Conservation (phyloP, 2,329 filamentous ascomycete genomes). For the Didymella pinodella region DNA sequence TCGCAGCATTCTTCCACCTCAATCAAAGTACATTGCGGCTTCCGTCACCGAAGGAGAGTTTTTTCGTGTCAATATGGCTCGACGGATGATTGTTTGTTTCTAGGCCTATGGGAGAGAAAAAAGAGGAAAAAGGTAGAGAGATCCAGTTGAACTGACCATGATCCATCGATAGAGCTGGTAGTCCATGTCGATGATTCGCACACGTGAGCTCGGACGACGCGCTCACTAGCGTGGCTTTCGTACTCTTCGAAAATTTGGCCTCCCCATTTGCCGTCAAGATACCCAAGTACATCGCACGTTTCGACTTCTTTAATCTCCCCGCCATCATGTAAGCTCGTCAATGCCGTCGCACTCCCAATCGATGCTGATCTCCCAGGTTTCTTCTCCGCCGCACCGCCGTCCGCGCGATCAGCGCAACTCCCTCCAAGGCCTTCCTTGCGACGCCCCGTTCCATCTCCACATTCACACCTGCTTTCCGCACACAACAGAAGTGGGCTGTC, state of each 20-base stretch:
- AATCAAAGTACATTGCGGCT: background rate
- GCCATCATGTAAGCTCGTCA: slow-evolving; percentile 30
- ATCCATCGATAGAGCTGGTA: background rate
- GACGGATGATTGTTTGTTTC: background rate
- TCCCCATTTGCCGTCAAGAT: slow-evolving; percentile 14
- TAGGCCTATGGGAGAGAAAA: background rate
- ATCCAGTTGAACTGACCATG: too few relatives aligned
- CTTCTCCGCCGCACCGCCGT: slow-evolving; percentile 65
- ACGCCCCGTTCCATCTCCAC: slow-evolving; percentile 51
- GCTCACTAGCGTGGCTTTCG: background rate
- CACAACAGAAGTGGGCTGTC: slow-evolving; percentile 51
- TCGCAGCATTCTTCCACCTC: background rate
- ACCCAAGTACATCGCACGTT: slow-evolving; percentile 2
- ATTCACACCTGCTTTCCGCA: slow-evolving; percentile 39
- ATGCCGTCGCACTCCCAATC: background rate
- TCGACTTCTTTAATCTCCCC: background rate
- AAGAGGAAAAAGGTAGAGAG: too few relatives aligned
- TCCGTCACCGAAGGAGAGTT: background rate
- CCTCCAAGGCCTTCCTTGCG: slow-evolving; percentile 54
- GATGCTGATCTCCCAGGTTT: slow-evolving; percentile 57
- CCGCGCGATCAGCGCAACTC: slow-evolving; percentile 60
- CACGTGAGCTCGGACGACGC: slow-evolving; percentile 5
- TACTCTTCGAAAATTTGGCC: slow-evolving; percentile 20
- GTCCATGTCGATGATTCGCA: slow-evolving; percentile 1
- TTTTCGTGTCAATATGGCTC: background rate